Base-by-base conservation (phyloP, 371 early-diverging fungal genomes). In the Apophysomyces elegans region DNA sequence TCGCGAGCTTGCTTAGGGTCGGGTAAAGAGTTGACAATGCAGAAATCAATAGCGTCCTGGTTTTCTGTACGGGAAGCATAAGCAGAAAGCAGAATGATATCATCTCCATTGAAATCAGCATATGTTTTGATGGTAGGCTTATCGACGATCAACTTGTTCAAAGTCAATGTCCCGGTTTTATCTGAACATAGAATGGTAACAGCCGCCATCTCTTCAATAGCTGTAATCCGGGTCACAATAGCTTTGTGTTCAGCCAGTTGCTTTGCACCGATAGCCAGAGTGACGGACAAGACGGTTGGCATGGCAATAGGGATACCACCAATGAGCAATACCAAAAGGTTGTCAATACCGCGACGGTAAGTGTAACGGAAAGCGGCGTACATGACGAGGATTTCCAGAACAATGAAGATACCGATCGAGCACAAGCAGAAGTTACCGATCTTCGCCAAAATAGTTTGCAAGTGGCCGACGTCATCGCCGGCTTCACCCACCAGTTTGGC, bases 101-200 rank as follows among this genome's bases (percentile, higher is more conserved):
- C 84, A 41, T 91, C 88, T 39, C 70, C 77, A 38, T 66, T 67
- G 50, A 77, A 70, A 11, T 81, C 81, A 14, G 86, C 76, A 59
- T 89, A 89, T 69, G 76, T 71, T 79, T 86, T 87, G 77, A 88
- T 80, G 62, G 86, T 79, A 54, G 84, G 77, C 63, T 79, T 73
- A 67, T 85, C 85, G 59, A 94, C 90, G 68, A 81, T 86, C 82
- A 96, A 89, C 84, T 94, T 91, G 88, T 95, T 96, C 60, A 93
- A 88, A 56, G 98, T 97, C 64, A 97, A 81, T 13, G 98, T 97
- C 61, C 98, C 98, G 11, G 98, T 97, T 87, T 97, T 97, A 82
- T 96, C 97, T 13, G 94, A 92, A 85, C 96, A 96, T 66, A 97
- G 93, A 62, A 96, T 92, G 62, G 90, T 89, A 59, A 94, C 94